Evolutionary conservation across 1,284 basidiomycete genomes (phyloP), one percentile per base, ranked within the genome.

Genomic region (Pisolithus thermaeus): DNA sequence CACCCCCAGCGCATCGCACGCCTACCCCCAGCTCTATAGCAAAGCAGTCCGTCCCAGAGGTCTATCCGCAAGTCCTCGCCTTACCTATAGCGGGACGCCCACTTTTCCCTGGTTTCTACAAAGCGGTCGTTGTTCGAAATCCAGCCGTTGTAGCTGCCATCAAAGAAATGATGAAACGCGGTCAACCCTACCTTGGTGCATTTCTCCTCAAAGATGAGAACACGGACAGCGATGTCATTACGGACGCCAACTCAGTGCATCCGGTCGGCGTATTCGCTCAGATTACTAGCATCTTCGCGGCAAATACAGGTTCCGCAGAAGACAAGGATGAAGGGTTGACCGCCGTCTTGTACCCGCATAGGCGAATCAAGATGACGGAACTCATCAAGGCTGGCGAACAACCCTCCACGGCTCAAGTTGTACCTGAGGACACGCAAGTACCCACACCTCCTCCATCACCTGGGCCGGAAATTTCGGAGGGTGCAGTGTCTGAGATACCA

Each of bases 101-200:
- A 0, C 84, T 98, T 47, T 98, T 98, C 72, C 96, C 96, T 11
- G 95, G 94, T 44, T 97, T 97, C 70, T 97, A 99, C 81, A 97
- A 97, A 68, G 92, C 93, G 12, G 94, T 97, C 50, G 92, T 96
- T 53, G 80, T 97, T 53, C 83, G 87, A 30, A 90, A 97, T 59
- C 92, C 92, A 1, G 78, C 85, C 0, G 96, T 99, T 36, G 95
- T 98, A 54, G 84, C 89, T 18, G 94, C 94, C 5, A 92, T 99
- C 65, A 92, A 95, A 72, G 94, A 98, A 64, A 91, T 96, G 78
- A 91, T 97, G 81, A 87, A 90, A 63, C 90, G 93, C 48, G 95
- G 96, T 3, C 96, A 98, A 70, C 95, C 95, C 0, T 99, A 99
- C 71, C 83, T 99, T 55, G 96, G 97, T 53, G 97, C 96, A 23